phyloP scores from a whole-genome alignment of 768 basidiomycete species.

The Punctularia strigosozonata region DNA sequence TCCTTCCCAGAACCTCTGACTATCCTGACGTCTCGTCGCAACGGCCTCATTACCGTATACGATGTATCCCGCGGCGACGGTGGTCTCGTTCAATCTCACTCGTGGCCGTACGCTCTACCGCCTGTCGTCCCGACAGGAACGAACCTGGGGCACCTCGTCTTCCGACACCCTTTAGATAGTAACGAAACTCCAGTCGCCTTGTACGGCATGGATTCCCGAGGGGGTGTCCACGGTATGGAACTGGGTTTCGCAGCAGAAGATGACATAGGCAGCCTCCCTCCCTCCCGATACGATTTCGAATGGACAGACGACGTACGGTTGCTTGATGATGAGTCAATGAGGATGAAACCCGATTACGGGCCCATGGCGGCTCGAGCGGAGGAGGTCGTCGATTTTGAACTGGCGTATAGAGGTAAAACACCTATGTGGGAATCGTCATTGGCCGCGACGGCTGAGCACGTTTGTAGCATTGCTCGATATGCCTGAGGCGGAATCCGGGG shows the following conservation, averaged over 20 bases:
- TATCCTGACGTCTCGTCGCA: constrained; percentile 47
- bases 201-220: constrained; percentile 36
- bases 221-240: constrained; percentile 32
- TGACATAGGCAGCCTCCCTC: constrained; percentile 4
- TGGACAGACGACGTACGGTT: constrained; percentile 30
- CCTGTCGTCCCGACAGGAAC: constrained; percentile 15
- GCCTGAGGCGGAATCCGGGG: no score
- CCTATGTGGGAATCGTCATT: no score
- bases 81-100: constrained; percentile 30
- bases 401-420: constrained; percentile 45
- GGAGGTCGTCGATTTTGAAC: constrained; percentile 34
- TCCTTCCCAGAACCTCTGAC: constrained; percentile 32
- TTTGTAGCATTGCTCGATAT: no score
- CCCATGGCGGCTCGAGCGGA: constrained; percentile 33
- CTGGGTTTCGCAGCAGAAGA: constrained; percentile 15
- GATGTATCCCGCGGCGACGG: constrained; percentile 35
- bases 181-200: constrained; percentile 20
- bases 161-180: constrained; percentile 16
- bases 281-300: constrained; percentile 11
- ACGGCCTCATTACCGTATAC: constrained; percentile 49
- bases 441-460: no score
- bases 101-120: constrained; percentile 33
- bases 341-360: constrained; percentile 25
- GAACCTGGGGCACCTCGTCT: constrained; percentile 21
- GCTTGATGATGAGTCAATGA: constrained; percentile 18